Conservation (phyloP, 305 asterid species). For the Fraxinus baroniana region DNA sequence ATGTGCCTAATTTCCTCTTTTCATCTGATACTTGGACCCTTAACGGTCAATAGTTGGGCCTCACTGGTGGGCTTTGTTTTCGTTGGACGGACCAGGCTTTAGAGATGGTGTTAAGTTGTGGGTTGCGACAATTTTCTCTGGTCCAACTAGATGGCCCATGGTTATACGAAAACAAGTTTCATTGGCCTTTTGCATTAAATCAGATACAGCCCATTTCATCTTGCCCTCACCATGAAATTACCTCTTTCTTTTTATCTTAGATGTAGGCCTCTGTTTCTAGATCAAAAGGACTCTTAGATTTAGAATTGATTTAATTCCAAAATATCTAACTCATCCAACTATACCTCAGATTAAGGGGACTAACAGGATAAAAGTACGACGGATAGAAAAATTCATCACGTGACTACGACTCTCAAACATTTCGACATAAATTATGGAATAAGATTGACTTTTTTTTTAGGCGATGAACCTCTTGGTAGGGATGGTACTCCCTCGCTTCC, state of each 20-base stretch:
- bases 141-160: background rate
- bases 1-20: too few species aligned
- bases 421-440: too few species aligned
- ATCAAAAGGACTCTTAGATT: background rate
- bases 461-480: too few species aligned
- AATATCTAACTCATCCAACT: too few species aligned
- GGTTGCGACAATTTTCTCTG: background rate
- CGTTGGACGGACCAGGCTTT: background rate
- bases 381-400: too few species aligned
- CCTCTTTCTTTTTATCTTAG: background rate
- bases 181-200: background rate
- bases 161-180: background rate
- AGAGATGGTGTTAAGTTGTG: background rate
- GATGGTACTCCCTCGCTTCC: too few species aligned
- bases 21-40: background rate
- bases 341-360: too few species aligned
- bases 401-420: too few species aligned
- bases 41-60: background rate
- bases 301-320: too few species aligned
- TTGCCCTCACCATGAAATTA: background rate
- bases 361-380: too few species aligned
- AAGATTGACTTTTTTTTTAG: too few species aligned
- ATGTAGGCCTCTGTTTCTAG: background rate
- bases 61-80: background rate
- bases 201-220: background rate